Evolutionary conservation across 2,329 filamentous ascomycete species (phyloP), one percentile per base, ranked within the genome.

Genomic region (Penicillium sp.): DNA sequence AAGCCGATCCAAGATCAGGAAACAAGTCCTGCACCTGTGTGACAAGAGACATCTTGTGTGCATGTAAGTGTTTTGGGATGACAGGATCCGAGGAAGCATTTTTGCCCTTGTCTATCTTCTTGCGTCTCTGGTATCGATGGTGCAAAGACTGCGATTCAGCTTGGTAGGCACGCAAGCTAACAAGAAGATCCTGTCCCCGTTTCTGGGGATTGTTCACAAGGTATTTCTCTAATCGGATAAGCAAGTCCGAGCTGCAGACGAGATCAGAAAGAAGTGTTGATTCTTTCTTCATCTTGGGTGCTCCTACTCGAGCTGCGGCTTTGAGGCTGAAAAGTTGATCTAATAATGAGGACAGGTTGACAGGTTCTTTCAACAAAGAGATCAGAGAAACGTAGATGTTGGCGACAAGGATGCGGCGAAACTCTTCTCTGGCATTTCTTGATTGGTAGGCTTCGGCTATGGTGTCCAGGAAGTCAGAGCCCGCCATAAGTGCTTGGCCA

Each of bases 21-120:
- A 97, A 97, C 0, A 97, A 79, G 67, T 99, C 93, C 68, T 96
- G 92, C n/a, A 99, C 82, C 70, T 95, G 90, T 0, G 88, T 88
- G 48, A 97, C 85, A 45, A 93, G 84, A 63, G 88, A 92, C 84
- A 95, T 88, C 40, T 81, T 86, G 72, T 96, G 91, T 21, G 93
- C 77, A 66, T 94, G 90, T 32, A 92, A 77, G 41, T 81, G 77
- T 8, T 72, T 74, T 46, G 75, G 66, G 3, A 67, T 65, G 5
- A 63, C 51, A 16, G 54, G 60, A 11, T 65, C 64, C 22, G 53
- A 36, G 10, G 67, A 73, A 21, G 66, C 71, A 11, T 58, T 65
- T 63, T 79, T 79, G 13, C 75, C 77, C 53, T 79, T 79, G 43
- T 70, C 65, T 10, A 54, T 48, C 31, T 64, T 70, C 27, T 65